Conservation (phyloP, 768 basidiomycete genomes). For the Clathrus columnatus region DNA sequence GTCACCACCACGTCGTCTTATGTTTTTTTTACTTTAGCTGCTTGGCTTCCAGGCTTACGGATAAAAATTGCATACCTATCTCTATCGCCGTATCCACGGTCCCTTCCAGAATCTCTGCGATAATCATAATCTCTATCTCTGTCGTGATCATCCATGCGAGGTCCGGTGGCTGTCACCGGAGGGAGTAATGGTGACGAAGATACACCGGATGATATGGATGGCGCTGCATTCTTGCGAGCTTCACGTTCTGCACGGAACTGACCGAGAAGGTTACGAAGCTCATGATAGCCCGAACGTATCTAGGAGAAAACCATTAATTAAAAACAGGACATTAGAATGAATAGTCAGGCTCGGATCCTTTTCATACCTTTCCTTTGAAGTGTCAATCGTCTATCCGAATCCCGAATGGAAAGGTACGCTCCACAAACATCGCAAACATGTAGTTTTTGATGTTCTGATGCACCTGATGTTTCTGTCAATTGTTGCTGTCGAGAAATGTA, state of each 20-base stretch:
- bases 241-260: constrained; percentile 90
- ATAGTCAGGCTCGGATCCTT: background rate
- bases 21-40: background rate
- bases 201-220: constrained; percentile 24
- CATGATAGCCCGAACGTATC: constrained; percentile 99
- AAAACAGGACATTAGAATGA: background rate
- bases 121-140: constrained; percentile 42
- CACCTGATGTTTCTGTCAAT: constrained; percentile 95
- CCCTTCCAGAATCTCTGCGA: constrained; percentile 28
- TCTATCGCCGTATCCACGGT: constrained; percentile 51
- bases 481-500: constrained; percentile 73
- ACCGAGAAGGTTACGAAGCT: constrained; percentile 86
- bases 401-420: constrained; percentile 95
- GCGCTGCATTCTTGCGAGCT: constrained; percentile 58
- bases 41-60: background rate
- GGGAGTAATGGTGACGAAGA: constrained; percentile 24
- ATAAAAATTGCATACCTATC: constrained; percentile 43
- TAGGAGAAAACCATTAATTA: constrained; percentile 24
- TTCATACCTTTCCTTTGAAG: constrained; percentile 94
- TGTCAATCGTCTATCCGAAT: constrained; percentile 98
- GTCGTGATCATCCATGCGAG: constrained; percentile 23
- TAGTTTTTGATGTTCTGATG: constrained; percentile 98
- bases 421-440: constrained; percentile 99
- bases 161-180: constrained; percentile 23
- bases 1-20: constrained; percentile 51